A percentile compares a stretch with the other conserved stretches of the same genome.
phyloP scores from a whole-genome alignment of 2,329 filamentous ascomycete genomes.

The Aspergillus uvarum region DNA sequence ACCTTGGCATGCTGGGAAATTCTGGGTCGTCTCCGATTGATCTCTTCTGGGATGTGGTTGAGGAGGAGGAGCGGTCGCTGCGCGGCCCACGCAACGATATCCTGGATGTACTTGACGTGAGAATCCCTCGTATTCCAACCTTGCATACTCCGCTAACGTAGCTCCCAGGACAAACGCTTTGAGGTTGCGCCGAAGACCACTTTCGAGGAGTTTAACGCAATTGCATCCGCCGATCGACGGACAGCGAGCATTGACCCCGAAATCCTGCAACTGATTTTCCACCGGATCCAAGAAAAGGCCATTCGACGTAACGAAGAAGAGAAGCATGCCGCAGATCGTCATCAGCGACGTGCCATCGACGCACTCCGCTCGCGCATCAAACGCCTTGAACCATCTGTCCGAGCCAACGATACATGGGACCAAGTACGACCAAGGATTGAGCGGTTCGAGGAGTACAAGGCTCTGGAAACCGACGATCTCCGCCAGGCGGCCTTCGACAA shows the following conservation, averaged over 20 bases:
- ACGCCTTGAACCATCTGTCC: conserved; percentile 81
- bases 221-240: conserved; percentile 82
- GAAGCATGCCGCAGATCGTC: conserved; percentile 74
- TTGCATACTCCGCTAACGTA: conserved; percentile 37
- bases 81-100: conserved; percentile 79
- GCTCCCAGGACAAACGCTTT: conserved; percentile 76
- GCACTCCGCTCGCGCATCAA: conserved; percentile 83
- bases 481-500: conserved; percentile 87
- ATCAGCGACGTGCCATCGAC: conserved; percentile 81
- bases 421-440: conserved; percentile 77
- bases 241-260: conserved; percentile 85
- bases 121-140: conserved; percentile 31
- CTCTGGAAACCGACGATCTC: conserved; percentile 77
- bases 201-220: conserved; percentile 79
- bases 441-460: conserved; percentile 79
- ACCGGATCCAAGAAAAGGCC: conserved; percentile 84
- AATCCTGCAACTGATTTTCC: conserved; percentile 76
- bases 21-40: conserved; percentile 82
- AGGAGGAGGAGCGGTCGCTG: conserved; percentile 88
- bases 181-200: conserved; percentile 84
- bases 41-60: conserved; percentile 92
- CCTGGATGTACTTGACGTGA: conserved; percentile 82
- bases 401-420: conserved; percentile 79
- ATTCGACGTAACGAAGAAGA: conserved; percentile 80
- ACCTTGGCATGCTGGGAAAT: conserved; percentile 79